These are phyloP conservation scores for Aspergillus sp. DNA, from an alignment of 2,329 filamentous ascomycete species.

Conservation along the genomic window DNA sequence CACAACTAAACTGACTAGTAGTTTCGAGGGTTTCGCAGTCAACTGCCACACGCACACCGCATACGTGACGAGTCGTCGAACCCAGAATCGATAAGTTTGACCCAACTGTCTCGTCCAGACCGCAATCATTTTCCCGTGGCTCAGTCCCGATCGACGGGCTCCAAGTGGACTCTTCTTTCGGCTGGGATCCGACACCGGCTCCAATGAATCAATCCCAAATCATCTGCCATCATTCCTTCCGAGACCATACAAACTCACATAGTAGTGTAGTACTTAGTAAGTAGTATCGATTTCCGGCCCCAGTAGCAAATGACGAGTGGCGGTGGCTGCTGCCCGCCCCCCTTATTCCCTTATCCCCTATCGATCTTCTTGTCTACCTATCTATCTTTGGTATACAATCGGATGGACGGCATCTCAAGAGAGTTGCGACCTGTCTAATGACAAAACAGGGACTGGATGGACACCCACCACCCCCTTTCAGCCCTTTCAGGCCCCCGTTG, in stretches of 20 bases:
- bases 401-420: not conserved
- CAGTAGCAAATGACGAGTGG: not conserved
- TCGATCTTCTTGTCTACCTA: not conserved
- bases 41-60: not conserved
- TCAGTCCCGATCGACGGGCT: slow-evolving; percentile 6
- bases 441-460: not conserved
- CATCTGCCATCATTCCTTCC: not conserved
- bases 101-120: slow-evolving; percentile 6
- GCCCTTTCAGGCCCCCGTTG: not conserved
- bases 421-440: not conserved
- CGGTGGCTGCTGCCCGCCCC: not conserved
- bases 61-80: not conserved
- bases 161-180: slow-evolving; percentile 2
- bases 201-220: not conserved
- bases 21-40: not conserved
- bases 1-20: not conserved
- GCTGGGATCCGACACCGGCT: slow-evolving; percentile 9
- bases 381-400: not conserved
- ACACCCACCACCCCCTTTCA: no score
- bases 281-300: not conserved
- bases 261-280: no score
- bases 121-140: slow-evolving; percentile 2
- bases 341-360: not conserved
- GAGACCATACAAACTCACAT: no score
- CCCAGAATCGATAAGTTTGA: not conserved